Evolutionary conservation across 306 rosid species (phyloP), one percentile per base, ranked within the genome.

Genomic region (Quercus gilva): DNA sequence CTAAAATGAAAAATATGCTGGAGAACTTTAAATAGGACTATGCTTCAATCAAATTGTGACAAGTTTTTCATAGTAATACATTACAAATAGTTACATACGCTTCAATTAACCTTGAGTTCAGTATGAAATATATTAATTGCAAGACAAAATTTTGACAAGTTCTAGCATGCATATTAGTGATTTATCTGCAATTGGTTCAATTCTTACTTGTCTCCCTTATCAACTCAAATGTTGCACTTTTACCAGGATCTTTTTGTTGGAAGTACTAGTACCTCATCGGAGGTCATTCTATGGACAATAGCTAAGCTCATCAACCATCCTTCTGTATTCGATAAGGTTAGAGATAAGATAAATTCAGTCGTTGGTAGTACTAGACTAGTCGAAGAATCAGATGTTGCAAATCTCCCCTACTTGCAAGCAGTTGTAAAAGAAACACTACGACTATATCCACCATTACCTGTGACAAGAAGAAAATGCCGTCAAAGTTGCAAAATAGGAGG

Each of bases 261-360:
- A 76, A 88, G 86, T 63, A 86, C 87, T 3, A 51, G 76, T 21
- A 84, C 92, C n/a, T 84, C 87, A 9, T 74, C 85, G 28, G 90
- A 88, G 83, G 78, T 84, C 2, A 86, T 83, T 87, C 88, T 85
- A 71, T 89, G 90, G 89, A 35, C 90, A 10, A 80, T 89, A 69
- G 86, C 87, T 0, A 88, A 87, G 69, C 88, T 87, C 75, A 82
- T 89, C 2, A 86, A 87, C 86, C 87, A 76, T 37, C 89, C 88
- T 1, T 57, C 79, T 25, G 69, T 68, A 37, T 85, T 89, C 78
- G 49, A 60, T 0, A 86, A 76, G 57, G 79, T 81, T 5, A 85
- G 90, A 74, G 78, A 79, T 4, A 5, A 31, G 33, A 31, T 31
- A 31, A 31, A 31, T 31, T 31, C 5, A 31, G 5, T 31, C 5